phyloP scores from a whole-genome alignment of 805 yeast species.

The Starmerella stellata region DNA sequence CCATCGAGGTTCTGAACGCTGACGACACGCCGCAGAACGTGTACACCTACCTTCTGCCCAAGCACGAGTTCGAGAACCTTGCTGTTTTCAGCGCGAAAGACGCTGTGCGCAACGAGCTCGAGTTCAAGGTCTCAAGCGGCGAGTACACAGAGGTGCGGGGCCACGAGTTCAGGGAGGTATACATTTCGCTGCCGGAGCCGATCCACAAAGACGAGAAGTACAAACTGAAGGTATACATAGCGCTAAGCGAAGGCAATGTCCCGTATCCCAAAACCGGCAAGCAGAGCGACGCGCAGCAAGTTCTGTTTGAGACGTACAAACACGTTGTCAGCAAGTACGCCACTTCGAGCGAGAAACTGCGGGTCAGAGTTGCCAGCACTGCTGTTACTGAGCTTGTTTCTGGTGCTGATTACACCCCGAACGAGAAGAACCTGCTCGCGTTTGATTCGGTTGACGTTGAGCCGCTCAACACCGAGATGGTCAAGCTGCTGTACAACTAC shows the following conservation, averaged over 20 bases:
- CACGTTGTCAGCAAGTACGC: conserved; percentile 44
- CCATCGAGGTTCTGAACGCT: conserved; percentile 41
- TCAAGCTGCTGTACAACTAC: conserved; percentile 45
- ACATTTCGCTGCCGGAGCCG: conserved; percentile 41
- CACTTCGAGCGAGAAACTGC: conserved; percentile 32
- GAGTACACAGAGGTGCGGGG: conserved; percentile 1
- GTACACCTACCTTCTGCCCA: conserved; percentile 45
- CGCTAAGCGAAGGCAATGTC: conserved; percentile 25
- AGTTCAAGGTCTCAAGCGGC: not conserved
- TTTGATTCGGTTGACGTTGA: conserved; percentile 38
- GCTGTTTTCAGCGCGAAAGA: conserved; percentile 31
- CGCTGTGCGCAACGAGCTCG: conserved; percentile 15
- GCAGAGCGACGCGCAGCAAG: conserved; percentile 42
- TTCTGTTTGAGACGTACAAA: conserved; percentile 37
- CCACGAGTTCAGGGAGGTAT: conserved; percentile 15
- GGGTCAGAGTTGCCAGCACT: conserved; percentile 27
- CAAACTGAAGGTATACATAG: conserved; percentile 26
- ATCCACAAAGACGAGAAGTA: conserved; percentile 43
- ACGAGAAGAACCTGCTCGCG: conserved; percentile 22
- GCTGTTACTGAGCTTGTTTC: conserved; percentile 26
- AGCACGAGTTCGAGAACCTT: conserved; percentile 27
- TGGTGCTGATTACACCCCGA: conserved; percentile 17
- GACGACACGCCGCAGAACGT: conserved; percentile 34
- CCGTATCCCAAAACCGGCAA: conserved; percentile 51
- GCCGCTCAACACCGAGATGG: conserved; percentile 32